Base-by-base conservation (phyloP, 2,329 filamentous ascomycete species). In the Beauveria sp. region DNA sequence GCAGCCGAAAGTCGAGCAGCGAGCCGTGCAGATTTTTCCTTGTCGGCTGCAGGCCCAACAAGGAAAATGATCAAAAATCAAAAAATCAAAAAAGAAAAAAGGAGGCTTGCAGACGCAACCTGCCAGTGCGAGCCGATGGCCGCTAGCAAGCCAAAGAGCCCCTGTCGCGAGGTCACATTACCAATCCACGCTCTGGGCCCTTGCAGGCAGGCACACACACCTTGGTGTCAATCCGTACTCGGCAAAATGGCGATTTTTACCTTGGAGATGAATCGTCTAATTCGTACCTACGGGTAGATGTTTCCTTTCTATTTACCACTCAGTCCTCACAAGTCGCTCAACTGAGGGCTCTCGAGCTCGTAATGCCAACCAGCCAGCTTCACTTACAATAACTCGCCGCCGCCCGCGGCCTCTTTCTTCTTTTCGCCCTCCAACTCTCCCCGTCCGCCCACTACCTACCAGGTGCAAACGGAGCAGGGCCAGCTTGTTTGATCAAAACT, bases 151-250 rank as follows among this genome's bases (percentile, higher is more conserved):
- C 16, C 46, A 20, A 18, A 3, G 9, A 3, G 14, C 48, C 48
- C 49, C 40, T 52, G 57, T 52, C 57, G 12, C n/a, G 26, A 42
- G 34, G 57, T 60, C 57, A 60, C 57, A 60, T 59, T 59, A 59
- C 56, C 56, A 59, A 26, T 40, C 34, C 45, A 38, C 10, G 57
- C 48, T 50, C 34, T 22, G 56, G 45, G n/a, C 10, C 22, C 18
- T 10, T 31, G 24, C 24, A 50, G 24, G n/a, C 6, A 16, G 22
- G n/a, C n/a, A 34, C 31, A 31, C 31, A 34, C 31, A 34, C 31
- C 31, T 34, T 34, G 31, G 31, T 34, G 10, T 34, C 10, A 12
- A 34, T 34, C 10, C 31, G 31, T 34, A 34, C 31, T 34, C 31
- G 31, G 31, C 31, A 34, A 34, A 31, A 12, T 34, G 31, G 31